phyloP scores from a whole-genome alignment of 78 protist genomes.

The Dictyostelium intermedium region DNA sequence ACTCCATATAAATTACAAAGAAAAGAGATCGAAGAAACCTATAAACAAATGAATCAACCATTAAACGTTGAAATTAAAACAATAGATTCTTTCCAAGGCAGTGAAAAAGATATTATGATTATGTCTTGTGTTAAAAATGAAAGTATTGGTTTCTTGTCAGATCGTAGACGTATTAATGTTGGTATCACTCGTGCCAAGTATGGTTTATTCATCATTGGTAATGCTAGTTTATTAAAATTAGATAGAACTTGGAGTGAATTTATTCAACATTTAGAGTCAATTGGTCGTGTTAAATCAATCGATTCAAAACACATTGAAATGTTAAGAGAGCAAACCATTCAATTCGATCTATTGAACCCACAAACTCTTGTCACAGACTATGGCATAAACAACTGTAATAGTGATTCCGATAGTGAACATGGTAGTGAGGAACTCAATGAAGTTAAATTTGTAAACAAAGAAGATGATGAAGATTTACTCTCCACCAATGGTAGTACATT shows the following conservation, averaged over 20 bases:
- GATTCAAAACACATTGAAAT: background rate
- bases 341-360: conserved; percentile 15
- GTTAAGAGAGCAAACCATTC: background rate
- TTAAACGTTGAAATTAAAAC: conserved; percentile 70
- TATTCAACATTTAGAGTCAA: background rate
- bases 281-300: background rate
- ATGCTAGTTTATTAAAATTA: background rate
- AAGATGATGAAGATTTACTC: conserved; percentile 7
- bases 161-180: conserved; percentile 93
- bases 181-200: conserved; percentile 90
- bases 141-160: conserved; percentile 89
- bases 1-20: conserved; percentile 90
- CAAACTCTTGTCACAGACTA: background rate
- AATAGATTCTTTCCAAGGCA: conserved; percentile 92
- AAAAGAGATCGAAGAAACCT: conserved; percentile 7
- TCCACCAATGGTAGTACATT: background rate
- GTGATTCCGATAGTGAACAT: background rate
- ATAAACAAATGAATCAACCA: background rate
- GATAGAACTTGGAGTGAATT: conserved; percentile 15
- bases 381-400: background rate
- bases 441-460: background rate
- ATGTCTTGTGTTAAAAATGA: conserved; percentile 85
- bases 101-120: conserved; percentile 90
- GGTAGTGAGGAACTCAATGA: background rate
- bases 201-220: conserved; percentile 79